Percentiles rank a stretch among this genome's conserved stretches.
Conservation (phyloP, 163 green algal genomes). For the Chloromonas sp. region DNA sequence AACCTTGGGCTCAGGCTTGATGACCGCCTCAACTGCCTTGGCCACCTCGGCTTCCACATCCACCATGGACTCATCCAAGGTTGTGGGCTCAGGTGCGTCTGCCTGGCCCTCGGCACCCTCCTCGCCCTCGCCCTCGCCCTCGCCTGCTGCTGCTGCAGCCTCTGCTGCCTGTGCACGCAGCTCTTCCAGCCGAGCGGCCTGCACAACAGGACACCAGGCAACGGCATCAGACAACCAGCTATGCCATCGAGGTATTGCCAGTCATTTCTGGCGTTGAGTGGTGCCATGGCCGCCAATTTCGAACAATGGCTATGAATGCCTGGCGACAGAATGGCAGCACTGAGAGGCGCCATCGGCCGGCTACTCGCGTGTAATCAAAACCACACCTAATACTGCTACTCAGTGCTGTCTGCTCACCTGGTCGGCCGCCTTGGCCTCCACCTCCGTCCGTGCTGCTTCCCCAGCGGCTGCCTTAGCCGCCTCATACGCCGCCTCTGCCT, state of each 20-base stretch:
- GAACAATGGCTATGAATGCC: too few species aligned
- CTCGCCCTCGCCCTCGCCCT: conserved; percentile 13
- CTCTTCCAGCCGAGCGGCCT: conserved; percentile 7
- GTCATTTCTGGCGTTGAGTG: too few species aligned
- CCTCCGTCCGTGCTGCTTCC: conserved; percentile 25
- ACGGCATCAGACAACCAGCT: background rate
- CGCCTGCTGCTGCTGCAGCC: conserved; percentile 11
- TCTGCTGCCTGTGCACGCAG: conserved; percentile 14
- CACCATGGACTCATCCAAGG: conserved; percentile 27
- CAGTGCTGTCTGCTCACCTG: background rate
- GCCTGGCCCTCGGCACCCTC: conserved; percentile 20
- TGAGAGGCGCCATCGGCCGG: too few species aligned
- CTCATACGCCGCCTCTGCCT: conserved; percentile 29
- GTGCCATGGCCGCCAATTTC: too few species aligned
- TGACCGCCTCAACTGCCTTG: conserved; percentile 40
- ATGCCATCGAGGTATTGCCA: too few species aligned
- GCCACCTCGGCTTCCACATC: conserved; percentile 48
- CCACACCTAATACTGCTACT: too few species aligned
- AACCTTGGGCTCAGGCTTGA: conserved; percentile 26
- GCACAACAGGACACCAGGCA: background rate
- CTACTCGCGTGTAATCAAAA: too few species aligned
- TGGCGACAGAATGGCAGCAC: too few species aligned
- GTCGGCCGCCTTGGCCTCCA: conserved; percentile 25
- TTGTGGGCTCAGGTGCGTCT: conserved; percentile 6
- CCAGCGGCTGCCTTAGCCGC: conserved; percentile 18